Base-by-base conservation (phyloP, 768 basidiomycete genomes). In the Saitozyma podzolica region DNA sequence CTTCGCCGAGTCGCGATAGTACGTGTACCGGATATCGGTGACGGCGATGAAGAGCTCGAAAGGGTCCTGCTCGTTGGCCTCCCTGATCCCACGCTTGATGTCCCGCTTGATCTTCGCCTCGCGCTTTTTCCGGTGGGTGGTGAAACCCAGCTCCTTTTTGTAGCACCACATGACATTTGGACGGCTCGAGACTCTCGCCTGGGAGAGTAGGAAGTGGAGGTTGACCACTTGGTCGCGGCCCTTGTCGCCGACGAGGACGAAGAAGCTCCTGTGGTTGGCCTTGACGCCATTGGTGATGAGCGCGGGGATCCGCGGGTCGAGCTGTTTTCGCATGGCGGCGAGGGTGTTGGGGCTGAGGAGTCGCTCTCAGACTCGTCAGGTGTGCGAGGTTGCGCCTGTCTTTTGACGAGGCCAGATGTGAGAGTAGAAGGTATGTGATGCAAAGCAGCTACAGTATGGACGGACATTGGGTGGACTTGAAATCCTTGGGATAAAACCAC, bases 31-130 rank as follows among this genome's bases (percentile, higher is more conserved):
- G 62, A 99, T 97, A 78, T 99, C 95, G 4, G 95, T 98, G n/a
- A 97, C 94, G 0, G 91, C 90, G 11, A 98, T 88, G 76, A 99
- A 99, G 49, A 98, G 91, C 81, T 99, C 96, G 78, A 99, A 98
- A 0, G 96, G 95, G 78, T 91, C 87, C 77, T 96, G 91, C 62
- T 99, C 93, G 75, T 96, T 94, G 2, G 89, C 86, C 73, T 99
- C 95, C 29, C 96, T 85, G 41, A 92, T 86, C 6, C 95, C 95
- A 11, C 92, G 86, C 80, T 96, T 98, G 40, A 96, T 88, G 77
- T 99, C 94, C 57, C 92, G 84, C 79, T 96, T 98, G 69, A 97
- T 92, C 82, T 94, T 98, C 39, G 88, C 90, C 80, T 98, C 95
- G 54, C 93, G 86, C 80, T 97, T 96, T 82, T 96, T 98, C 40